Evolutionary conservation across 2,329 filamentous ascomycete species (phyloP).

Genomic region (Penicillium sp.): DNA sequence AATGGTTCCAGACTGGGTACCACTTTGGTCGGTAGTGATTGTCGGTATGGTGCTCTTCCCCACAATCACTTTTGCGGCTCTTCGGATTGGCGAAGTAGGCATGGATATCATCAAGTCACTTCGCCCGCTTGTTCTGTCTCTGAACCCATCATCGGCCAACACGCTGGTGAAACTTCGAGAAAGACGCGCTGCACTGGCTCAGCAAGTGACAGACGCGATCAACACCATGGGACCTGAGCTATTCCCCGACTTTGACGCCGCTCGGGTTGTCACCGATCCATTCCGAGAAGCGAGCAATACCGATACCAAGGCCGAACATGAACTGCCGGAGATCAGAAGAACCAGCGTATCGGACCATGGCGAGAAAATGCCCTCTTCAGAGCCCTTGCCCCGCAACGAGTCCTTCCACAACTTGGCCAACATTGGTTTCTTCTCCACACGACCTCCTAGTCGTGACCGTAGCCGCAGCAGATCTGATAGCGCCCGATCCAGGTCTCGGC

Average conservation of each 20-base stretch:
- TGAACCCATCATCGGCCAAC: conserved; percentile 80
- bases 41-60: conserved; percentile 79
- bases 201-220: conserved; percentile 84
- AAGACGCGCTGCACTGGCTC: conserved; percentile 69
- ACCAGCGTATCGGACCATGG: conserved; percentile 21
- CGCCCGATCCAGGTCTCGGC: conserved; percentile 60
- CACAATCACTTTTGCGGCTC: conserved; percentile 83
- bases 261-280: conserved; percentile 61
- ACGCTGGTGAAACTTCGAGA: conserved; percentile 74
- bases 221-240: conserved; percentile 94
- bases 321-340: conserved; percentile 23
- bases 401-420: conserved; percentile 86
- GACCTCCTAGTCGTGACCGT: conserved; percentile 76
- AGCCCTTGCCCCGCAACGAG: conserved; percentile 77
- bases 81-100: conserved; percentile 94
- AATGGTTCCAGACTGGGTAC: conserved; percentile 74
- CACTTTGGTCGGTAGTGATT: conserved; percentile 72
- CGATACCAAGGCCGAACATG: conserved; percentile 15
- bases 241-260: conserved; percentile 90
- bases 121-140: conserved; percentile 77
- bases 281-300: conserved; percentile 36
- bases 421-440: conserved; percentile 85
- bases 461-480: conserved; percentile 69
- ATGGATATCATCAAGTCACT: conserved; percentile 98
- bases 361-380: conserved; percentile 27